Base-by-base conservation (phyloP, 495 filamentous ascomycete genomes). In the Podospora australis region DNA sequence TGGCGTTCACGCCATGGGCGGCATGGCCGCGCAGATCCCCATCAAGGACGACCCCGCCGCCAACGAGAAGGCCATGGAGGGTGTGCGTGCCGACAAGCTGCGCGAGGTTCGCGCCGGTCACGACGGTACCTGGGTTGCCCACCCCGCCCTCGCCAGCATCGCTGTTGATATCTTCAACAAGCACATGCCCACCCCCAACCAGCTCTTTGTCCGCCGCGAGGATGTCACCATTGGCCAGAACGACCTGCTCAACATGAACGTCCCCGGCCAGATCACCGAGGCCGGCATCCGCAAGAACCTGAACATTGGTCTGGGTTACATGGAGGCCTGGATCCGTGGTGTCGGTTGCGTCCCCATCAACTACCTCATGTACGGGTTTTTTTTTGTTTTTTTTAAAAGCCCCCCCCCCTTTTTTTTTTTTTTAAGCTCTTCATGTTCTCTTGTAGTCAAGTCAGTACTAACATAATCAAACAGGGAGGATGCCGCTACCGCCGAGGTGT, bases 151-250 rank as follows among this genome's bases (percentile, higher is more conserved):
- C 21, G 90, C 92, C 2, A 52, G 72, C 39, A 95, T 99, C 63
- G 92, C 92, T 20, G 80, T 80, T 41, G 90, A 96, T 13, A 79
- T 97, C 56, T 99, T 99, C 81, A 96, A 99, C 79, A 84, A 90
- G 75, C 68, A 97, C 74, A 99, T 99, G 92, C 94, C 92, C 22
- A 96, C 94, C 13, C 90, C 94, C 17, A 99, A 99, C 77, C 92
- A 99, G 74, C 78, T 97, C 42, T 90, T 90, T 67, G 69, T 84
- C 45, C 86, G 92, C 35, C 84, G 88, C 53, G 90, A 96, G 71
- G 92, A 96, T 39, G 90, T 96, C 40, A 69, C 79, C 60, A 80
- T 99, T 57, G 82, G 82, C 39, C 83, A 79, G 54, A 92, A 91
- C 62, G 92, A 99, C 62, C 77, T 99, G 20, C 78, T 99, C 25